Evolutionary conservation across 805 yeast genomes (phyloP), one percentile per base, ranked within the genome.

Genomic region (Yamadazyma olivae): DNA sequence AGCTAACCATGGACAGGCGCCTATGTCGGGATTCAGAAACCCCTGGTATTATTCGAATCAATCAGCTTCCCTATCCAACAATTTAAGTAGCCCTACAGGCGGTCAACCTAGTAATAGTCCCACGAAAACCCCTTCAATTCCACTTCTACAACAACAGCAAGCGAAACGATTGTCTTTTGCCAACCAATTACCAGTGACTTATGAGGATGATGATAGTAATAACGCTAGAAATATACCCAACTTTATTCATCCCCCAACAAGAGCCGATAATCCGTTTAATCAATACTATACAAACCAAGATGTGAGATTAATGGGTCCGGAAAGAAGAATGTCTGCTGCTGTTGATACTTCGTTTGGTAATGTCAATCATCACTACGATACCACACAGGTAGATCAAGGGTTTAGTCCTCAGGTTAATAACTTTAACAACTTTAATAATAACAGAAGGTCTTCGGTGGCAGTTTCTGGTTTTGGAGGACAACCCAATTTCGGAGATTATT

Each of bases 131-230:
- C 38, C 36, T 2, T 22, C 52, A 24, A 46, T 53, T 15, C 62
- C 61, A 8, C 46, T 60, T 6, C 48, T 57, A 27, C 60, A 53
- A 30, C 38, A 35, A 20, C 37, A 58, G 35, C 56, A 51, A 19
- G 35, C 33, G 14, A 59, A 56, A 39, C 39, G 66, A 16, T 48
- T 55, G 27, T 62, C 67, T n/a, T 66, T 62, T 39, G 59, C 71
- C 9, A 65, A 61, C 44, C 76, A 71, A 40, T 51, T 74, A 10
- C 75, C 77, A 17, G 67, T 74, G 2, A 74, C 78, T 2, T 74
- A 74, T 49, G 80, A 74, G 47, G 51, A 64, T 39, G 67, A 61
- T 12, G 50, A 49, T 24, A 48, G 48, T 32, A 38, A 40, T 17
- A 24, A 17, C 15, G 27, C 16, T 3, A 21, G 39, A 19, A 46